A percentile compares a stretch with the other conserved stretches of the same genome.
These are phyloP conservation scores for Acanthamoeba quina DNA, from an alignment of 208 protist species.

Conservation along the genomic window DNA sequence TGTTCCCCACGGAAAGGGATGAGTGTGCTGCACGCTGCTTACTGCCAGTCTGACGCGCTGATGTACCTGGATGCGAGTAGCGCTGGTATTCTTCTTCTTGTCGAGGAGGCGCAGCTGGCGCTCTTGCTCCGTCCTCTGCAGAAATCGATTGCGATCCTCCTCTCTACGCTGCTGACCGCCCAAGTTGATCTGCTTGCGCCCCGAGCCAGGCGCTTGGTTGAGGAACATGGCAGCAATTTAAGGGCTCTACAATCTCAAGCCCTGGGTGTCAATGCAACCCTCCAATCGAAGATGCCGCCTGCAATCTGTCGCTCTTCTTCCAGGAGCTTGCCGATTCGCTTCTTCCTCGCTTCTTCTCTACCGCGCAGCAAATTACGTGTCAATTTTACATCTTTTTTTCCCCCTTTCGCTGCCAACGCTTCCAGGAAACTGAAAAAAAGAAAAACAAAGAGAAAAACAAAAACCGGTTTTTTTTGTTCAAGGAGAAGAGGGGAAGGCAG, in stretches of 20 bases:
- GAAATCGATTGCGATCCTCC: conserved; percentile 36
- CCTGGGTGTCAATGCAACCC: no score
- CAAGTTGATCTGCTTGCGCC: conserved; percentile 60
- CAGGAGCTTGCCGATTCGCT: background rate
- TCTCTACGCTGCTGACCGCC: background rate
- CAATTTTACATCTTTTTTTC: background rate
- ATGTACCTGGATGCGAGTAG: conserved; percentile 25
- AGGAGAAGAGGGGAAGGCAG: background rate
- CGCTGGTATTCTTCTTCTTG: conserved; percentile 12
- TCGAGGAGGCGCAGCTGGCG: conserved; percentile 35
- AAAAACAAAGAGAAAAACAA: no score
- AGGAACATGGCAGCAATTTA: conserved; percentile 28
- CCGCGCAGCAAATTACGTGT: background rate
- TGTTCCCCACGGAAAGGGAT: background rate
- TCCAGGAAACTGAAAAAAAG: background rate
- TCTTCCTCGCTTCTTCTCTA: background rate
- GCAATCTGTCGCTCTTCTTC: background rate
- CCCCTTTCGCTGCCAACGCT: background rate
- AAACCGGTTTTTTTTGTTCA: no score
- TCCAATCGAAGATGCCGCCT: background rate
- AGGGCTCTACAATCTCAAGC: no score
- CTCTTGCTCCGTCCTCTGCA: conserved; percentile 51
- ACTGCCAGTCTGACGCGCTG: background rate
- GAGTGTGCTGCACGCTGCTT: background rate
- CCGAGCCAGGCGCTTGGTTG: background rate